Evolutionary conservation across 768 basidiomycete species (phyloP).

Genomic region (Suillus decipiens): DNA sequence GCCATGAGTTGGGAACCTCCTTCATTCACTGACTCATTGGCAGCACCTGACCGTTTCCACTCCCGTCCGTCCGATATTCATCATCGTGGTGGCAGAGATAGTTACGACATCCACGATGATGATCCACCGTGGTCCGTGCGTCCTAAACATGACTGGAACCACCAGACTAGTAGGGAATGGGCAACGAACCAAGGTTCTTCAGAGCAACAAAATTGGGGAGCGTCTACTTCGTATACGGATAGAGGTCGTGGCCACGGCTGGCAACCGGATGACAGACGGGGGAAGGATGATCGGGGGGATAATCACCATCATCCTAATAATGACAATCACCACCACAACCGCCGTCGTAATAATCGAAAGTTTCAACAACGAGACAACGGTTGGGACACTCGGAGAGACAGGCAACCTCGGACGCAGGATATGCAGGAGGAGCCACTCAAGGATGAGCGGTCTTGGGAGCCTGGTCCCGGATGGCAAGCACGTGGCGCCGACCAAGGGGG

Average conservation of each 20-base stretch:
- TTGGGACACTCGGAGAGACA: constrained; percentile 52
- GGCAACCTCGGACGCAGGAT: constrained; percentile 31
- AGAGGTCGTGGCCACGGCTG: constrained; percentile 45
- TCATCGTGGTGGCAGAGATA: constrained; percentile 51
- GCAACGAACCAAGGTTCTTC: constrained; percentile 41
- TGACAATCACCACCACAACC: constrained; percentile 34
- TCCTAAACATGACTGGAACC: constrained; percentile 41
- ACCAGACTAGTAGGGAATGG: constrained; percentile 50
- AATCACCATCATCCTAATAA: constrained; percentile 15
- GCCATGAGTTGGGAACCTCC: constrained; percentile 52
- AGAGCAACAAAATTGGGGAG: constrained; percentile 46
- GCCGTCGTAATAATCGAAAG: constrained; percentile 24
- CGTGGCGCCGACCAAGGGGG: constrained; percentile 38
- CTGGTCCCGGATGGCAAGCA: constrained; percentile 67
- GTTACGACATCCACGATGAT: constrained; percentile 44
- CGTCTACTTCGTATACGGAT: constrained; percentile 43
- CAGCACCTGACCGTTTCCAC: constrained; percentile 40
- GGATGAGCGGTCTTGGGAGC: constrained; percentile 72
- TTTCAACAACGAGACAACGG: constrained; percentile 38
- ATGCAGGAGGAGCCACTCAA: constrained; percentile 19
- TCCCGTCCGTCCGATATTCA: constrained; percentile 49
- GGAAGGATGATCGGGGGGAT: constrained; percentile 40
- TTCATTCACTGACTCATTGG: constrained; percentile 42
- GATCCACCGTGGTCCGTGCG: constrained; percentile 46
- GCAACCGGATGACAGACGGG: constrained; percentile 43